Conservation (phyloP, 78 protist genomes). For the Cavenderia fasciculata region DNA sequence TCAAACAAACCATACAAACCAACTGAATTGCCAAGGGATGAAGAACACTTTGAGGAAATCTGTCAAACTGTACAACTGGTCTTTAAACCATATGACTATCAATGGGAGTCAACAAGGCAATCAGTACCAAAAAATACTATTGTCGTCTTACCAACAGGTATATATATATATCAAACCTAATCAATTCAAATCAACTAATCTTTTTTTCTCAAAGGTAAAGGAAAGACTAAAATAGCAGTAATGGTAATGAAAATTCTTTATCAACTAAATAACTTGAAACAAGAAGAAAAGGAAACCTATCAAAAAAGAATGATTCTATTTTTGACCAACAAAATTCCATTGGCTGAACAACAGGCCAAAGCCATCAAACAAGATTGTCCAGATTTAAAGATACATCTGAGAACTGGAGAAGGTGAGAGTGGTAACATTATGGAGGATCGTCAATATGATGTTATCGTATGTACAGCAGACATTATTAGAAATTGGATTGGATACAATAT, state of each 20-base stretch:
- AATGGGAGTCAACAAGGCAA: not conserved
- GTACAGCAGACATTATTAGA: constrained; percentile 2
- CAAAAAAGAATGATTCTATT: constrained; percentile 13
- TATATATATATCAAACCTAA: not conserved
- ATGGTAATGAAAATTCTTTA: too few species aligned
- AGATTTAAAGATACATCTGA: not conserved
- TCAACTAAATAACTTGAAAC: too few species aligned
- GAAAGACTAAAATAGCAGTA: not conserved
- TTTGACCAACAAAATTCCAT: constrained; percentile 12
- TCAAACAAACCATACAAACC: too few species aligned
- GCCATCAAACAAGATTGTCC: not conserved
- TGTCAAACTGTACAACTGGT: too few species aligned
- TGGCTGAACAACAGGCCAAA: constrained; percentile 60
- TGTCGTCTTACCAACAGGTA: constrained; percentile 53
- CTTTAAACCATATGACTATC: too few species aligned
- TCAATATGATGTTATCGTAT: constrained; percentile 14
- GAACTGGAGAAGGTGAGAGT: not conserved
- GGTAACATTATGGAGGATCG: not conserved
- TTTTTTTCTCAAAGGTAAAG: not conserved
- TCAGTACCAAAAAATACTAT: constrained; percentile 4
- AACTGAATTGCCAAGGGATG: too few species aligned
- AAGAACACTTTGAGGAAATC: too few species aligned
- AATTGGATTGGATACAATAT: not conserved
- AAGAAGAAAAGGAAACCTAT: not conserved
- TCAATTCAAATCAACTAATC: not conserved